These are phyloP conservation scores for Tritrichomonas foetus DNA, from an alignment of 208 protist species.

Conservation along the genomic window DNA sequence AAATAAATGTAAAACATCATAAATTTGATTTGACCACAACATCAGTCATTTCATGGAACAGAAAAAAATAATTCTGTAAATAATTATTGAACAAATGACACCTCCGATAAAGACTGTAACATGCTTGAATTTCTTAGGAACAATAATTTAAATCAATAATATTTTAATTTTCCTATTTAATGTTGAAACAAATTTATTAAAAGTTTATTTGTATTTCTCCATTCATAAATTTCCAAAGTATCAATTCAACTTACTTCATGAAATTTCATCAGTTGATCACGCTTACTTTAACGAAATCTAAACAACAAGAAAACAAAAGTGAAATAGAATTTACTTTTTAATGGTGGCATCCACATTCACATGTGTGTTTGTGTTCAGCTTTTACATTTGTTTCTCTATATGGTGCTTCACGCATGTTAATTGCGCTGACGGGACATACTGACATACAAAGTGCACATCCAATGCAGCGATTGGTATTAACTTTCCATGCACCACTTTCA, in stretches of 20 bases:
- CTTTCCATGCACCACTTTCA: conserved; percentile 26
- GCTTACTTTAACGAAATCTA: too few species aligned
- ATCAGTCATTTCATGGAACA: too few species aligned
- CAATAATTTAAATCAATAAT: too few species aligned
- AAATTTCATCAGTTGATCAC: too few species aligned
- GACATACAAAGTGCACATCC: conserved; percentile 46
- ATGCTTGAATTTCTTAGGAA: too few species aligned
- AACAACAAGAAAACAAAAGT: background rate
- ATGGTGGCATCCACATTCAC: background rate
- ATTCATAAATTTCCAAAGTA: background rate
- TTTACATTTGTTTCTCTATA: background rate
- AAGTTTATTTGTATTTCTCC: background rate
- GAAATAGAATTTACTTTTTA: background rate
- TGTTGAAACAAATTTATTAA: background rate
- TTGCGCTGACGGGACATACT: conserved; percentile 42
- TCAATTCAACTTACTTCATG: too few species aligned
- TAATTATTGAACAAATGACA: too few species aligned
- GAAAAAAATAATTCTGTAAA: too few species aligned
- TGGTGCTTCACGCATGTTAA: background rate
- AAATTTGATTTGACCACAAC: too few species aligned
- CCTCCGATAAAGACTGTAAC: too few species aligned
- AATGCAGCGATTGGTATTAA: background rate
- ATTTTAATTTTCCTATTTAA: background rate
- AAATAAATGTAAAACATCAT: too few species aligned
- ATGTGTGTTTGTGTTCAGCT: background rate